phyloP scores from a whole-genome alignment of 352 stramenopile genomes.

The Phytophthora megakarya region DNA sequence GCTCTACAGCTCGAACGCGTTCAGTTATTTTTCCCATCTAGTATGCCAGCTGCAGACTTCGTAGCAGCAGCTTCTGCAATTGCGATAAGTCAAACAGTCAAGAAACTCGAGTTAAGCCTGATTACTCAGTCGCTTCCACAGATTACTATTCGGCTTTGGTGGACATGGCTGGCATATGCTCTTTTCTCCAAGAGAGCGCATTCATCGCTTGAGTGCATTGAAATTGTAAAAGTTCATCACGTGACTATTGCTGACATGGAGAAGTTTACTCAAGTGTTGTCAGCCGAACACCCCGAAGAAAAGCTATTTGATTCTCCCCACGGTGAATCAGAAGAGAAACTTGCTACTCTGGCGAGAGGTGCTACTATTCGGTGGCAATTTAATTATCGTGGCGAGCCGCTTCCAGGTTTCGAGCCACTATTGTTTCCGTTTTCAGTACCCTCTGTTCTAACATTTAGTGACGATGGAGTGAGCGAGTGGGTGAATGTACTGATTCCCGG shows the following conservation, averaged over 20 bases:
- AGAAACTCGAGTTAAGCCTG: constrained; percentile 1
- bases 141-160: constrained; percentile 4
- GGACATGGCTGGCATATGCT: constrained; percentile 1
- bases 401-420: not conserved
- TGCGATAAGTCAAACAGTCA: not conserved
- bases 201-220: not conserved
- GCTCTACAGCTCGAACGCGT: not conserved
- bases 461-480: constrained; percentile 1
- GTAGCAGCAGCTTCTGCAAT: constrained; percentile 3
- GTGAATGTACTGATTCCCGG: constrained; percentile 2
- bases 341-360: not conserved
- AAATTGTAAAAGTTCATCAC: not conserved
- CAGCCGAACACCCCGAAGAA: not conserved
- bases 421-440: not conserved
- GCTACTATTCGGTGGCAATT: not conserved
- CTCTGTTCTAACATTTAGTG: not conserved
- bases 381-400: not conserved
- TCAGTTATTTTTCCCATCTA: constrained; percentile 1
- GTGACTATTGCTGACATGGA: constrained; percentile 2
- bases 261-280: not conserved
- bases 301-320: not conserved
- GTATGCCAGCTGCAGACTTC: constrained; percentile 11
- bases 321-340: not conserved
- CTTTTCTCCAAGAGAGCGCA: constrained; percentile 4
- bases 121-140: not conserved